Percentiles rank a stretch among this genome's conserved stretches.
These are phyloP conservation scores for Claviceps spartinae DNA, from an alignment of 2,329 filamentous ascomycete species.

Conservation along the genomic window DNA sequence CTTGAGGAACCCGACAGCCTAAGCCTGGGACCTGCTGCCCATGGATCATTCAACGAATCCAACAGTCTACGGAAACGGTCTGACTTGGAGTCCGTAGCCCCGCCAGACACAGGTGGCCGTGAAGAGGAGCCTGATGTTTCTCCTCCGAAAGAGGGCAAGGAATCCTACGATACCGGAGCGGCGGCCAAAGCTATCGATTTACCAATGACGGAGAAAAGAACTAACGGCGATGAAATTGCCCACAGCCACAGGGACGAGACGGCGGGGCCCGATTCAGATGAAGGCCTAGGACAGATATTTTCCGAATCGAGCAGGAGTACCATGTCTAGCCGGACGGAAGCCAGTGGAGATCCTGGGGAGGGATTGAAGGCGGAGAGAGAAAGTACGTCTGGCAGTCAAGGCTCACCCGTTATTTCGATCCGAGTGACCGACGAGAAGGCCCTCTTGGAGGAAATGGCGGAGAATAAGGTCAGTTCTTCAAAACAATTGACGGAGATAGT, in stretches of 20 bases:
- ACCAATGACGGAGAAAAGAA: conserved; percentile 26
- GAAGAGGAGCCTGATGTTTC: conserved; percentile 35
- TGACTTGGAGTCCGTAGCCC: conserved; percentile 37
- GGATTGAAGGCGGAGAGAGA: conserved; percentile 14
- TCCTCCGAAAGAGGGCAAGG: conserved; percentile 44
- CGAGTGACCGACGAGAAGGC: conserved; percentile 3
- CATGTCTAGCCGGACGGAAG: conserved; percentile 7
- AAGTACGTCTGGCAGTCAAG: conserved; percentile 20
- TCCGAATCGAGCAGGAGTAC: conserved; percentile 38
- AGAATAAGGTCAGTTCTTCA: conserved; percentile 5
- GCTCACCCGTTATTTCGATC: conserved; percentile 20
- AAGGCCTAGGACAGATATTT: conserved; percentile 45
- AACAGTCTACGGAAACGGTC: conserved; percentile 29
- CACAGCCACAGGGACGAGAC: conserved; percentile 16
- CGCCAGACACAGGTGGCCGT: conserved; percentile 29
- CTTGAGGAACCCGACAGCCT: conserved; percentile 38
- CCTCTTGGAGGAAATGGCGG: background rate
- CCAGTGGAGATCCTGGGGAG: conserved; percentile 11
- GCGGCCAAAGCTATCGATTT: conserved; percentile 39
- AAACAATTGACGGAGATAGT: conserved; percentile 19
- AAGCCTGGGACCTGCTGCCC: conserved; percentile 33
- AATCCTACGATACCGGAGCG: conserved; percentile 50
- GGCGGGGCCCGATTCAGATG: conserved; percentile 40
- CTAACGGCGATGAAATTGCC: conserved; percentile 19
- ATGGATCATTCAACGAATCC: conserved; percentile 18